Percentiles rank a stretch among this genome's conserved stretches.
These are phyloP conservation scores for Geotrichum phurueaensis DNA, from an alignment of 1,139 yeast genomes.

Conservation along the genomic window DNA sequence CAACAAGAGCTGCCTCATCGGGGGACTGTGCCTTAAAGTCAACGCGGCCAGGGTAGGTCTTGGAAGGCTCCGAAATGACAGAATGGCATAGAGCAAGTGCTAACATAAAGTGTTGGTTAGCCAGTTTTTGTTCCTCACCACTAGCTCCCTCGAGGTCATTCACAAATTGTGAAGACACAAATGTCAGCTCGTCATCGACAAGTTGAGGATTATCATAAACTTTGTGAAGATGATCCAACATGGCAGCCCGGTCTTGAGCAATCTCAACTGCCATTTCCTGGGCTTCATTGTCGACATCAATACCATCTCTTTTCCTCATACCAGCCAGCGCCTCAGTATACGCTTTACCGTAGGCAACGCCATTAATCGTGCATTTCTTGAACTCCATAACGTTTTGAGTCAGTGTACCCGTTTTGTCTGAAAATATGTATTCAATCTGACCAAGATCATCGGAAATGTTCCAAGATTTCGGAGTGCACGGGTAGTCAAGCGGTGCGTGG, in stretches of 20 bases:
- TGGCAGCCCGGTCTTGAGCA: conserved; percentile 51
- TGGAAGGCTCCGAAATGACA: conserved; percentile 61
- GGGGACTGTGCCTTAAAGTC: conserved; percentile 93
- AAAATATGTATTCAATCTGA: conserved; percentile 89
- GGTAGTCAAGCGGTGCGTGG: conserved; percentile 76
- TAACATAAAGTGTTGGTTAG: conserved; percentile 59
- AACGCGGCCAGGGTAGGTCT: conserved; percentile 47
- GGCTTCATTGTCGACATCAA: conserved; percentile 67
- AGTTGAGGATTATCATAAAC: conserved; percentile 54
- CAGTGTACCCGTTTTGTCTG: conserved; percentile 94
- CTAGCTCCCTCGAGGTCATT: conserved; percentile 37
- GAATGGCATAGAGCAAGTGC: conserved; percentile 89
- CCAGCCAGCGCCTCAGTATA: conserved; percentile 96
- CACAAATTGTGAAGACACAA: conserved; percentile 64
- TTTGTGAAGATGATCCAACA: conserved; percentile 52
- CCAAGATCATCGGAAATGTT: conserved; percentile 95
- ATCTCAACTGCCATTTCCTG: conserved; percentile 49
- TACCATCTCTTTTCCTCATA: conserved; percentile 74
- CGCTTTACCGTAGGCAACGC: conserved; percentile 83
- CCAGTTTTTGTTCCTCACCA: conserved; percentile 51
- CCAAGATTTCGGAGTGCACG: conserved; percentile 96
- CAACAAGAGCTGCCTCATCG: conserved; percentile 92
- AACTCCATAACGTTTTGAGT: conserved; percentile 97
- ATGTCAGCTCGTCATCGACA: conserved; percentile 60
- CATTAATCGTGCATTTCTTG: conserved; percentile 83